A percentile compares a stretch with the other conserved stretches of the same genome.
Evolutionary conservation across 2,329 filamentous ascomycete species (phyloP).

Genomic region (Fusarium transvaalense): DNA sequence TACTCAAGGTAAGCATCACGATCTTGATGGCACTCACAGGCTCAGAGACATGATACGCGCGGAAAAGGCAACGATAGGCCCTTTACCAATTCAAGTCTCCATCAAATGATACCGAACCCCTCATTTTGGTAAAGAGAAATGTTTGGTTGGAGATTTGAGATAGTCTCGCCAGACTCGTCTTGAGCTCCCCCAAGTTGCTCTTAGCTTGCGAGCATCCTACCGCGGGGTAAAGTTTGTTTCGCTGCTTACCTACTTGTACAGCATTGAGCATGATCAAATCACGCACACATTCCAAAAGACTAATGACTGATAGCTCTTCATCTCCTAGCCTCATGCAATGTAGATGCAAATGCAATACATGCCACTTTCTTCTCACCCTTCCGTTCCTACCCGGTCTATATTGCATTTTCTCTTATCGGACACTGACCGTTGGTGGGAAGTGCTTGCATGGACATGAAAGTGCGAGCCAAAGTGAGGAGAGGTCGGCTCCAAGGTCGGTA

Average conservation of each 20-base stretch:
- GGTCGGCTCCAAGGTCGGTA: conserved; percentile 24
- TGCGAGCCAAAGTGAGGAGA: conserved; percentile 19
- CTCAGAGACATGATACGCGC: background rate
- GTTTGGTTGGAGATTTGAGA: background rate
- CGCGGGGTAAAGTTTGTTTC: conserved; percentile 8
- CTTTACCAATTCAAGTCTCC: background rate
- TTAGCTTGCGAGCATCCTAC: conserved; percentile 15
- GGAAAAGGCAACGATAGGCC: background rate
- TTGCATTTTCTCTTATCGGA: conserved; percentile 18
- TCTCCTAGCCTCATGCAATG: conserved; percentile 1
- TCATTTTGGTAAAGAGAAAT: conserved; percentile 6
- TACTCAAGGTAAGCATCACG: background rate
- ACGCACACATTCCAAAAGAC: conserved; percentile 4
- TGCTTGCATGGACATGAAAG: conserved; percentile 27
- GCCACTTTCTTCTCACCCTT: conserved; percentile 14
- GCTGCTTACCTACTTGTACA: conserved; percentile 9
- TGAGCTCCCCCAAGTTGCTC: background rate
- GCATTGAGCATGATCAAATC: conserved; percentile 34
- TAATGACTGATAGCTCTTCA: conserved; percentile 1
- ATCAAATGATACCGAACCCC: background rate
- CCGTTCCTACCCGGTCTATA: conserved; percentile 30
- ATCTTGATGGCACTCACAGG: background rate
- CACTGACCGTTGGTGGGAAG: conserved; percentile 28
- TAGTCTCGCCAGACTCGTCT: background rate
- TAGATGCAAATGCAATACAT: conserved; percentile 12